Evolutionary conservation across 208 protist genomes (phyloP).

Genomic region (Acanthamoeba sp.): DNA sequence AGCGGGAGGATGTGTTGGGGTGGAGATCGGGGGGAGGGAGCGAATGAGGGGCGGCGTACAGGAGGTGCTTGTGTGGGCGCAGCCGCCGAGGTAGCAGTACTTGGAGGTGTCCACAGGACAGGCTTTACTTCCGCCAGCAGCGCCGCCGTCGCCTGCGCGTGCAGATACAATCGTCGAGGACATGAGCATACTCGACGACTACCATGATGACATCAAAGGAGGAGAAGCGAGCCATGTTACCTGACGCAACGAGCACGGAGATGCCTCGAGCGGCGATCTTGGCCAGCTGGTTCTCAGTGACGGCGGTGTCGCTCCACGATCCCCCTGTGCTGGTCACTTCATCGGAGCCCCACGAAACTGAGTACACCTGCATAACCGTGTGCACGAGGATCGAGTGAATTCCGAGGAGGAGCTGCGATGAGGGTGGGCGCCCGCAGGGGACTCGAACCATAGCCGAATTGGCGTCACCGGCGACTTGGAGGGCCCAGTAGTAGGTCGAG

Average conservation of each 20-base stretch:
- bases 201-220: not conserved
- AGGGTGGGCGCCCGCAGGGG: too few relatives aligned
- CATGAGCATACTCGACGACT: too few relatives aligned
- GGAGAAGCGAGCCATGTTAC: not conserved
- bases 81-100: not conserved
- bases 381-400: not conserved
- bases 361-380: not conserved
- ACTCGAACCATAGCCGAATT: not conserved
- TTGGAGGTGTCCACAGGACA: not conserved
- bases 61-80: not conserved
- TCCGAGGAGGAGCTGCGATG: too few relatives aligned
- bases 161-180: too few relatives aligned
- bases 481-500: not conserved
- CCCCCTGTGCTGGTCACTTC: not conserved
- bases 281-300: not conserved
- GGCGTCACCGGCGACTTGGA: not conserved
- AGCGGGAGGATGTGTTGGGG: too few relatives aligned
- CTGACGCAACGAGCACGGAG: not conserved
- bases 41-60: not conserved
- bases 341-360: not conserved
- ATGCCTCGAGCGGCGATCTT: conserved; percentile 1
- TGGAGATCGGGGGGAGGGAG: not conserved
- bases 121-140: not conserved
- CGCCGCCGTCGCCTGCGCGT: not conserved
- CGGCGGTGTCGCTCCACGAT: not conserved